Percentiles rank a stretch among this genome's conserved stretches.
phyloP scores from a whole-genome alignment of 1,284 basidiomycete species.

The Xerocomus minutiporus region DNA sequence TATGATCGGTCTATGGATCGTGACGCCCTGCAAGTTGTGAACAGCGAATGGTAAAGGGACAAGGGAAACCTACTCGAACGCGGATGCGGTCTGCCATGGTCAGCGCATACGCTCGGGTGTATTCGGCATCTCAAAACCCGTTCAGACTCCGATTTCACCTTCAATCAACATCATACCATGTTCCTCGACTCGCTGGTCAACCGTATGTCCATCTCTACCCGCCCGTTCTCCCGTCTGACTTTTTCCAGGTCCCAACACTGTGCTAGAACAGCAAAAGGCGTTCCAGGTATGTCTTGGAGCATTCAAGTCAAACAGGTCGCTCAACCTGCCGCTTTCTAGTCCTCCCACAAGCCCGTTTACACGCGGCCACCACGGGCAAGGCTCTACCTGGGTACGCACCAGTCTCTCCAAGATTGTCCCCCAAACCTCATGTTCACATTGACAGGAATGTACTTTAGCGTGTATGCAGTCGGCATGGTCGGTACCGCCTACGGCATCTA shows the following conservation, averaged over 20 bases:
- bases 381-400: conserved; percentile 44
- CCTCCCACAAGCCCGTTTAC: conserved; percentile 42
- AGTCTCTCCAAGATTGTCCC: too few species aligned
- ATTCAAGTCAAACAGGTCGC: background rate
- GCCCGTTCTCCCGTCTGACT: background rate
- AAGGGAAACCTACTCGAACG: conserved; percentile 53
- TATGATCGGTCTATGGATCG: conserved; percentile 87
- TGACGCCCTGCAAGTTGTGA: conserved; percentile 62
- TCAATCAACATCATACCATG: conserved; percentile 34
- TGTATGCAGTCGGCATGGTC: conserved; percentile 52
- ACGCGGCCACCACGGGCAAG: conserved; percentile 44
- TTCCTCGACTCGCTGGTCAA: conserved; percentile 54
- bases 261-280: conserved; percentile 58
- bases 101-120: conserved; percentile 31
- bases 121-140: conserved; percentile 23
- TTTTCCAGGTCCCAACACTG: conserved; percentile 50
- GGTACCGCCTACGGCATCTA: conserved; percentile 49
- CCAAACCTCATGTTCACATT: conserved; percentile 1
- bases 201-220: conserved; percentile 27
- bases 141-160: conserved; percentile 31
- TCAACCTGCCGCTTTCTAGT: conserved; percentile 22
- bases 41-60: background rate
- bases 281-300: conserved; percentile 51
- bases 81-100: conserved; percentile 68
- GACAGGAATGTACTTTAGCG: conserved; percentile 50